A percentile compares a stretch with the other conserved stretches of the same genome.
Conservation (phyloP, 2,329 filamentous ascomycete species). For the Colletotrichum godetiae region DNA sequence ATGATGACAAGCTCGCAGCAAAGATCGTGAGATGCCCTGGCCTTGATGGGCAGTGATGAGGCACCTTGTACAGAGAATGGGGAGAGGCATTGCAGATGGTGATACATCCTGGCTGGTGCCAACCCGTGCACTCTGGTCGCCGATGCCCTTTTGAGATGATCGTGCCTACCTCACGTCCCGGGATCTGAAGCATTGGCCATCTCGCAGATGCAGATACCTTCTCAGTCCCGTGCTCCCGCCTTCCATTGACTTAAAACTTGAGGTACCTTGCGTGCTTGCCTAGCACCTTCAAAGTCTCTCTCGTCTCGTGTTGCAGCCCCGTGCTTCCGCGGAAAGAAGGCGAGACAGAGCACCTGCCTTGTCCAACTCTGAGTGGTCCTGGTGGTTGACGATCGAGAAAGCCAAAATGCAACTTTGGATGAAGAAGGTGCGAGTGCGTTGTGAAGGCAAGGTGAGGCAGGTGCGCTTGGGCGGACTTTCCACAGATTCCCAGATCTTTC, state of each 20-base stretch:
- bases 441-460: neutral
- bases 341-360: neutral
- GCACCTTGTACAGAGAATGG: no score
- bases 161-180: neutral
- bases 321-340: constrained; percentile 1
- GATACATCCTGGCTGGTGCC: neutral
- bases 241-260: no score
- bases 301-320: neutral
- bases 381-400: neutral
- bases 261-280: no score
- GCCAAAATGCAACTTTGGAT: neutral
- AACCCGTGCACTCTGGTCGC: neutral
- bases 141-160: neutral
- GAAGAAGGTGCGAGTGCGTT: neutral
- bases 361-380: neutral
- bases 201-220: neutral
- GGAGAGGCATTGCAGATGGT: neutral
- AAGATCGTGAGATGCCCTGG: neutral
- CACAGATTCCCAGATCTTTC: neutral
- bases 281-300: neutral
- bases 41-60: neutral
- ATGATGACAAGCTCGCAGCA: neutral
- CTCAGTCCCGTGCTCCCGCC: neutral
- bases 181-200: neutral
- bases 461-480: no score